phyloP scores from a whole-genome alignment of 2,329 filamentous ascomycete species.

The Xylaria sp. region DNA sequence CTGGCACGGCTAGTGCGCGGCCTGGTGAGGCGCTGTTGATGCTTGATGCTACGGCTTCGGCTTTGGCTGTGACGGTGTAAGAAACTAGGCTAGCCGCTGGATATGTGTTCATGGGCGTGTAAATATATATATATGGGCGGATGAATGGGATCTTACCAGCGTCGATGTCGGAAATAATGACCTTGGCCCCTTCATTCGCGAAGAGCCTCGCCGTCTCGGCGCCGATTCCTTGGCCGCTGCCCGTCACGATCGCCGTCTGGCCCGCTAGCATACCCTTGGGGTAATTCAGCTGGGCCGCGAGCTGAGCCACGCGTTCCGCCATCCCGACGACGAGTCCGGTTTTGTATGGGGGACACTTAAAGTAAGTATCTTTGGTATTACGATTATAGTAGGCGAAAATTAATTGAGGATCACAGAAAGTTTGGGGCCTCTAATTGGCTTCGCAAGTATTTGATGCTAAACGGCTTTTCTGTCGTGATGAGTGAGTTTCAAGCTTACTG shows the following conservation, averaged over 20 bases:
- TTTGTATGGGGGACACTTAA: too few species aligned
- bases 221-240: slow-evolving; percentile 87
- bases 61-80: slow-evolving; percentile 67
- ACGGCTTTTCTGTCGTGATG: neutral
- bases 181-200: slow-evolving; percentile 87
- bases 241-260: slow-evolving; percentile 89
- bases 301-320: slow-evolving; percentile 73
- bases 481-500: neutral
- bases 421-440: too few species aligned
- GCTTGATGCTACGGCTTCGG: slow-evolving; percentile 71
- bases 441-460: too few species aligned
- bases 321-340: slow-evolving; percentile 47
- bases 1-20: slow-evolving; percentile 76
- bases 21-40: slow-evolving; percentile 78
- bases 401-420: too few species aligned
- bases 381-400: neutral
- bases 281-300: slow-evolving; percentile 83
- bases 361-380: too few species aligned
- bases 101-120: slow-evolving; percentile 1
- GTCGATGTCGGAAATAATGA: slow-evolving; percentile 87
- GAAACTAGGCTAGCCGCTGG: neutral
- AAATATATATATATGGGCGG: neutral
- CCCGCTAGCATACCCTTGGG: slow-evolving; percentile 81
- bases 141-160: slow-evolving; percentile 59
- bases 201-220: slow-evolving; percentile 85